Evolutionary conservation across 768 basidiomycete genomes (phyloP), one percentile per base, ranked within the genome.

Genomic region (Scleroderma citrinum): DNA sequence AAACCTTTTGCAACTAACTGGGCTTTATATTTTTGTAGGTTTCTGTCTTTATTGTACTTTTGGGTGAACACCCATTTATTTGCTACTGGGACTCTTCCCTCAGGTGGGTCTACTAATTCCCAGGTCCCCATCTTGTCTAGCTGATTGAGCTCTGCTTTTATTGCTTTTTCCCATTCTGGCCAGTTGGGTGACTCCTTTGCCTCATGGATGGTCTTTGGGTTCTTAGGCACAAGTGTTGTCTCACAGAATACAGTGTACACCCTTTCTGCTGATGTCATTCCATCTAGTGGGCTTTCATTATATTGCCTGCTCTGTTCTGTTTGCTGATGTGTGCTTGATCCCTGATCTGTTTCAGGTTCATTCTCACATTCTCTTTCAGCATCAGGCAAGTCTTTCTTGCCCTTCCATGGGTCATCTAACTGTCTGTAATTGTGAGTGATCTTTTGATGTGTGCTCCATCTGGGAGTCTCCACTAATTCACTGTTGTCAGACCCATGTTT

Each of bases 1-100:
- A 63, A 74, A 0, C 75, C 74, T 51, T 66, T 56, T 1, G 69
- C 72, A 1, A 74, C 71, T 20, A 76, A 43, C 13, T 63, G n/a
- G 0, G 63, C 71, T 43, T 71, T 72, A 36, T 53, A 60, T 52
- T 60, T 47, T 20, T 39, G 29, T n/a, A 59, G 20, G 0, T 32
- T 6, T 0, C 54, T 47, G 1, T 55, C 32, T 36, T 51, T 51
- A 3, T 44, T 24, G 1, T 47, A 52, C n/a, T 48, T 55, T 8
- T 50, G 46, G 2, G 37, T 21, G 1, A 46, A n/a, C 8, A 68
- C 63, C 68, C 64, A 69, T 41, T 56, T 58, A 31, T 59, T 60
- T 17, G 56, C 55, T 0, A 73, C 53, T 0, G 61, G 42, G 7
- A 61, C 63, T 3, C 53, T 4, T 6, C 54, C 60, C 0, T 40